Evolutionary conservation across 1,284 basidiomycete genomes (phyloP).

Genomic region (Pyrrhoderma lamaoense): DNA sequence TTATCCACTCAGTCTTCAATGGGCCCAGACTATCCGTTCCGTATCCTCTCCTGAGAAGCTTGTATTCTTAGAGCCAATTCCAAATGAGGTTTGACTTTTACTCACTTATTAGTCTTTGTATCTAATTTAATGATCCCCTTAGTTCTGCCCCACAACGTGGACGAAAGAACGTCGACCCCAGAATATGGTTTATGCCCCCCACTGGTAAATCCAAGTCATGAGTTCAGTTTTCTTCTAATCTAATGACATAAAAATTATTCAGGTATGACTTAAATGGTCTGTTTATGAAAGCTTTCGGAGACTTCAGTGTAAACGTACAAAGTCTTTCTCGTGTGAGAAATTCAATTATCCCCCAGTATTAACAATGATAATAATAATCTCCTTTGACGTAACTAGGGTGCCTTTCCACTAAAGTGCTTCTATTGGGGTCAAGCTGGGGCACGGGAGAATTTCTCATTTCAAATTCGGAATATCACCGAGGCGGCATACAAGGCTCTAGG

Average conservation of each 20-base stretch:
- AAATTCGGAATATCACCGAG: slow-evolving; percentile 75
- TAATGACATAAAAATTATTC: not conserved
- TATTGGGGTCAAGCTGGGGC: slow-evolving; percentile 83
- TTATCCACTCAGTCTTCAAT: slow-evolving; percentile 71
- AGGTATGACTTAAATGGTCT: slow-evolving; percentile 89
- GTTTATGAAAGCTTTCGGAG: slow-evolving; percentile 74
- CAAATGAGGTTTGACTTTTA: slow-evolving; percentile 69
- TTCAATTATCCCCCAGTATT: not conserved
- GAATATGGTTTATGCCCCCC: slow-evolving; percentile 85
- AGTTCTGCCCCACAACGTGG: slow-evolving; percentile 79
- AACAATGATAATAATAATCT: not conserved
- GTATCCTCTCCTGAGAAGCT: slow-evolving; percentile 52
- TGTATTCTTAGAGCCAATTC: slow-evolving; percentile 77
- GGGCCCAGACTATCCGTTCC: slow-evolving; percentile 61
- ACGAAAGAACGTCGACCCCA: slow-evolving; percentile 51
- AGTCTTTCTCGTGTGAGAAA: slow-evolving; percentile 67
- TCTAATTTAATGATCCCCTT: not conserved
- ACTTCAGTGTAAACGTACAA: slow-evolving; percentile 87
- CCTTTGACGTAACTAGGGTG: slow-evolving; percentile 49
- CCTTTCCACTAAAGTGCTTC: slow-evolving; percentile 72
- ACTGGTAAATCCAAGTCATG: slow-evolving; percentile 56
- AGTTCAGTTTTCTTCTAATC: not conserved
- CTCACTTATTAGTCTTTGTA: not conserved
- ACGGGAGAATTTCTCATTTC: slow-evolving; percentile 73
- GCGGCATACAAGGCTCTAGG: slow-evolving; percentile 61